Evolutionary conservation across 306 rosid genomes (phyloP), one percentile per base, ranked within the genome.

Genomic region (Geum urbanum): DNA sequence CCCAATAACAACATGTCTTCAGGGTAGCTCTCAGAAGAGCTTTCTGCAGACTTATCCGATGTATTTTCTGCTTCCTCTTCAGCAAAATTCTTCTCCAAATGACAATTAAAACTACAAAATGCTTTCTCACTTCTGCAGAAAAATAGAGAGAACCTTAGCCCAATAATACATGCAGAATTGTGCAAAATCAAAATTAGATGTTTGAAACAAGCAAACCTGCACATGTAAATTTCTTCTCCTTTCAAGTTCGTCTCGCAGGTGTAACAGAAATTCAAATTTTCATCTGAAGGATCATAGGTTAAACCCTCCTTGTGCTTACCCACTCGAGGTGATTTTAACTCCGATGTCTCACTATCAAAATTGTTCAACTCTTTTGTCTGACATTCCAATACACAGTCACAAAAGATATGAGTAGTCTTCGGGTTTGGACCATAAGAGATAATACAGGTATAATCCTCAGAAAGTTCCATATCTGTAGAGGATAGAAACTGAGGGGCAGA

Each of bases 351-450:
- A 64, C 59, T 79, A 66, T 77, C 70, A 69, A 84, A 84, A 81
- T 72, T 78, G 6, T 78, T 70, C 35, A 72, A 72, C 79, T 87
- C 95, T 56, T 77, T 85, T 75, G 79, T 77, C 79, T 78, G 81
- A 80, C 89, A 84, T 61, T 89, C 95, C 86, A 92, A 86, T 76
- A 92, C 73, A 79, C 87, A 83, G 87, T 92, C 98, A 77, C 98
- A 95, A 83, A 89, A 89, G 75, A 92, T 86, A 69, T 76, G 98
- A 37, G 89, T 87, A 63, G 80, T 80, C 82, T 87, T 92, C 2
- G 92, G 97, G 66, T 92, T 87, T 71, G 96, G 97, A 77, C 97
- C 97, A 65, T 89, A 92, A 75, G 95, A 92, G 84, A 89, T 92
- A 78, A 92, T 87, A 73, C 97, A 87, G 55, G 98, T 89, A 79